These are phyloP conservation scores for Cryptococcus amylolentus DNA, from an alignment of 1,284 basidiomycete genomes.

Conservation along the genomic window DNA sequence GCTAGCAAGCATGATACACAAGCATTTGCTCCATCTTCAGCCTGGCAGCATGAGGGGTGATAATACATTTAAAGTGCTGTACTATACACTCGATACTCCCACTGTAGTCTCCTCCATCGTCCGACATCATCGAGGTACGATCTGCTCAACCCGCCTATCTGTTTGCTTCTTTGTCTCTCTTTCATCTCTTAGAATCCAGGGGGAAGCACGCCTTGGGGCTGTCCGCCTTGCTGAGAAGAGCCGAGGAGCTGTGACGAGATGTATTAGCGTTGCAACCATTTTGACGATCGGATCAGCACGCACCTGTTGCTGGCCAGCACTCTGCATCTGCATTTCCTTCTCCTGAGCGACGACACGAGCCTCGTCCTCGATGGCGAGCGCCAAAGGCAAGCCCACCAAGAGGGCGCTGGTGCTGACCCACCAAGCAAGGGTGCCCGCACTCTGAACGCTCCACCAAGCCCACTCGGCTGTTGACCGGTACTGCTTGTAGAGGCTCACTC, in stretches of 20 bases:
- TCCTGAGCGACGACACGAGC: slow-evolving; percentile 91
- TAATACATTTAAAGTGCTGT: too few species aligned
- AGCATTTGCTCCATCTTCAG: too few species aligned
- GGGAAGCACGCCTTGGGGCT: slow-evolving; percentile 40
- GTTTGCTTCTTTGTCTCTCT: too few species aligned
- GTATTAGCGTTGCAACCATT: neutral
- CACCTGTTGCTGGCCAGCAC: slow-evolving; percentile 86
- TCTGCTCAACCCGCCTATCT: neutral
- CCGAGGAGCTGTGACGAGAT: slow-evolving; percentile 22
- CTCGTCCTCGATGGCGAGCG: slow-evolving; percentile 92
- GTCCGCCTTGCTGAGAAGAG: slow-evolving; percentile 22
- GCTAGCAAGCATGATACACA: too few species aligned
- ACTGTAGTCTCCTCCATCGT: neutral
- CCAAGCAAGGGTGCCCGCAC: slow-evolving; percentile 86
- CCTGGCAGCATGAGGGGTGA: too few species aligned
- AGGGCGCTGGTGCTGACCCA: slow-evolving; percentile 89
- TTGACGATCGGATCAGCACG: slow-evolving; percentile 30
- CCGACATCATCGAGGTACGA: neutral
- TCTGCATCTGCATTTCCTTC: slow-evolving; percentile 88
- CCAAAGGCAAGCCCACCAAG: slow-evolving; percentile 87
- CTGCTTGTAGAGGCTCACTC: slow-evolving; percentile 66
- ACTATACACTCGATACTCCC: neutral
- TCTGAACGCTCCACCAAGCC: slow-evolving; percentile 56
- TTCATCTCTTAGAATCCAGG: slow-evolving; percentile 41
- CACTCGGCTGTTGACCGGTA: slow-evolving; percentile 62